These are phyloP conservation scores for Thielaviopsis musarum DNA, from an alignment of 2,329 filamentous ascomycete genomes.

Conservation along the genomic window DNA sequence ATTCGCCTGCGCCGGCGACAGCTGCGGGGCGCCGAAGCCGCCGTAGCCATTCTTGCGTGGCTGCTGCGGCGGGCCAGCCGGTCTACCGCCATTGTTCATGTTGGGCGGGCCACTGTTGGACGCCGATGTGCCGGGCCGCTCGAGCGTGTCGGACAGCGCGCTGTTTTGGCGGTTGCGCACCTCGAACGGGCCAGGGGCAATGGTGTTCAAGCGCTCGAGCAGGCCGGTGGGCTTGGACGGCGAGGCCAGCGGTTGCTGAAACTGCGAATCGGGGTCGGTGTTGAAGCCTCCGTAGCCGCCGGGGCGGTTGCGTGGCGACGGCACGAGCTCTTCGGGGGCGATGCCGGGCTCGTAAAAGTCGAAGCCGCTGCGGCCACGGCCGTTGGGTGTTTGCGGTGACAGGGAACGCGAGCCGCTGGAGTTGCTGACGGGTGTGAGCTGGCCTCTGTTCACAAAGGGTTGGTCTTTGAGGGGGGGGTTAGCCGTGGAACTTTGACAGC, in stretches of 20 bases:
- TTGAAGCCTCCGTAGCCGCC: conserved; percentile 34
- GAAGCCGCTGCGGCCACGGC: conserved; percentile 24
- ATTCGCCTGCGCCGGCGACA: conserved; percentile 14
- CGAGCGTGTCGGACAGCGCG: conserved; percentile 13
- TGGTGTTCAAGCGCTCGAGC: conserved; percentile 45
- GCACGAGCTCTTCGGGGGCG: conserved; percentile 24
- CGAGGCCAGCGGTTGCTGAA: conserved; percentile 30
- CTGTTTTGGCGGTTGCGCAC: conserved; percentile 20
- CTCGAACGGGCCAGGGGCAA: conserved; percentile 51
- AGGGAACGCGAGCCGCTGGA: conserved; percentile 40
- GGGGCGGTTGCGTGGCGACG: conserved; percentile 23
- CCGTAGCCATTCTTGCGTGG: conserved; percentile 38
- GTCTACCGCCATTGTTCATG: conserved; percentile 19
- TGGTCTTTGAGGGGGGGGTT: conserved; percentile 26
- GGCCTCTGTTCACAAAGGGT: conserved; percentile 34
- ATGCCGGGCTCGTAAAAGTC: conserved; percentile 31
- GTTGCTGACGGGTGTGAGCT: conserved; percentile 47
- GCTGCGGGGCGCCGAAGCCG: conserved; percentile 34
- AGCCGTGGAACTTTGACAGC: not conserved
- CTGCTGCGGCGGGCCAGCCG: conserved; percentile 16
- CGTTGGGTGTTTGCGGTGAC: conserved; percentile 44
- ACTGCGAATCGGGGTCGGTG: conserved; percentile 23
- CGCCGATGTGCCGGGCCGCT: conserved; percentile 19
- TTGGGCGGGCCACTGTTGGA: conserved; percentile 16
- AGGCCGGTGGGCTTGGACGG: conserved; percentile 26